A percentile compares a stretch with the other conserved stretches of the same genome.
Conservation (phyloP, 495 filamentous ascomycete genomes). For the Parmelia sp. region DNA sequence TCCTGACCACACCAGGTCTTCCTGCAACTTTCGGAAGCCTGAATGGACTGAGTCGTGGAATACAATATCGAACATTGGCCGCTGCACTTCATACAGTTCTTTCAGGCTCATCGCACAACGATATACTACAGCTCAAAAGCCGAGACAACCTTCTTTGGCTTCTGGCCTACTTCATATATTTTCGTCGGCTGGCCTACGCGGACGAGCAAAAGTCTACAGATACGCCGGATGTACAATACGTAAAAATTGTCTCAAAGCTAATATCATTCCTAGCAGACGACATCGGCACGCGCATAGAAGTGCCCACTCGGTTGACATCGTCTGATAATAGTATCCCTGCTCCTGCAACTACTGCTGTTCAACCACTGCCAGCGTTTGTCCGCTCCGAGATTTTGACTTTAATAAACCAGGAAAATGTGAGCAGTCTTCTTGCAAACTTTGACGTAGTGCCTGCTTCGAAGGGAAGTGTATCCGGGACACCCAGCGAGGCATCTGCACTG, state of each 20-base stretch:
- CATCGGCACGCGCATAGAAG: slow-evolving; percentile 50
- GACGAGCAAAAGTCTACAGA: slow-evolving; percentile 35
- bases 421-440: slow-evolving; percentile 47
- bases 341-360: slow-evolving; percentile 20
- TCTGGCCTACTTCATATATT: slow-evolving; percentile 71
- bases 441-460: slow-evolving; percentile 32
- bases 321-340: slow-evolving; percentile 25
- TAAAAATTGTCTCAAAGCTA: slow-evolving; percentile 58
- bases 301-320: slow-evolving; percentile 38
- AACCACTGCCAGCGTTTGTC: slow-evolving; percentile 50
- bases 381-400: slow-evolving; percentile 55
- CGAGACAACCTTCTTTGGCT: slow-evolving; percentile 55
- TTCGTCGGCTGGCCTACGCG: slow-evolving; percentile 50
- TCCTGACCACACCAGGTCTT: slow-evolving; percentile 47
- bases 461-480: slow-evolving; percentile 17
- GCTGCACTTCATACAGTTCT: slow-evolving; percentile 37
- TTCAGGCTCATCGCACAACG: slow-evolving; percentile 31
- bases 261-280: slow-evolving; percentile 56
- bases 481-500: slow-evolving; percentile 62
- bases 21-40: slow-evolving; percentile 38
- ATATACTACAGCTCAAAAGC: slow-evolving; percentile 17
- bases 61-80: slow-evolving; percentile 51
- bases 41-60: slow-evolving; percentile 41
- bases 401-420: slow-evolving; percentile 59
- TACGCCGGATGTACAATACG: slow-evolving; percentile 49